Conservation (phyloP, 495 filamentous ascomycete species). For the Hypoxylon fragiforme region DNA sequence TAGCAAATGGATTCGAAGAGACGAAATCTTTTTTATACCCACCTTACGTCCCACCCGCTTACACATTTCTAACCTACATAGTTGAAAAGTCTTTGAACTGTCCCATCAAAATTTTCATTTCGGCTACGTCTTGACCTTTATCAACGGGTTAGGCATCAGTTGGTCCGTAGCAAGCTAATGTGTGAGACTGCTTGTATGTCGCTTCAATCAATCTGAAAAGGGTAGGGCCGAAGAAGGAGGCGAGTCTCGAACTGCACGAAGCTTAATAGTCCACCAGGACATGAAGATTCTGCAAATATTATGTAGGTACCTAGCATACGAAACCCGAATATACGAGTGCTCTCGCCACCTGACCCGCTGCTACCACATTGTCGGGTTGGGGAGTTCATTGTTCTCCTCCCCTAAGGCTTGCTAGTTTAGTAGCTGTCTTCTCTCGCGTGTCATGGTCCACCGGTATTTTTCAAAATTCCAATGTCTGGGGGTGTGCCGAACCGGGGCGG, state of each 20-base stretch:
- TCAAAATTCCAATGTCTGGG: too few species aligned
- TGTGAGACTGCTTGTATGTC: too few species aligned
- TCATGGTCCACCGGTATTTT: too few species aligned
- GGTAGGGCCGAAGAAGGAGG: constrained; percentile 21
- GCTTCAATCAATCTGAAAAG: constrained; percentile 6
- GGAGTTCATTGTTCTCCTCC: too few species aligned
- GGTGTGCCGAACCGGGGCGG: constrained; percentile 5
- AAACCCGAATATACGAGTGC: neutral
- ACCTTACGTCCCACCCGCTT: too few species aligned
- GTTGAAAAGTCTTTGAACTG: neutral
- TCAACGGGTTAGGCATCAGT: too few species aligned
- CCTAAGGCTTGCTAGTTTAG: too few species aligned
- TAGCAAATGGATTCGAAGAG: constrained; percentile 2
- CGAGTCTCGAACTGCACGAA: neutral
- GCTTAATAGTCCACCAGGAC: too few species aligned
- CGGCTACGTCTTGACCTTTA: neutral
- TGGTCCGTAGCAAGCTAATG: too few species aligned
- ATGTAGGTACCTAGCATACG: neutral
- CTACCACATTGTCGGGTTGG: constrained; percentile 12
- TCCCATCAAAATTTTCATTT: constrained; percentile 6
- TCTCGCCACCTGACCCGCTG: constrained; percentile 11
- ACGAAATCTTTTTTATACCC: constrained; percentile 12
- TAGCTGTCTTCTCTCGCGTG: too few species aligned
- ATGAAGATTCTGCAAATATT: too few species aligned
- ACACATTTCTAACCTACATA: too few species aligned